Percentiles rank a stretch among this genome's conserved stretches.
phyloP scores from a whole-genome alignment of 148 eudicot genomes.

The Drosera capensis region DNA sequence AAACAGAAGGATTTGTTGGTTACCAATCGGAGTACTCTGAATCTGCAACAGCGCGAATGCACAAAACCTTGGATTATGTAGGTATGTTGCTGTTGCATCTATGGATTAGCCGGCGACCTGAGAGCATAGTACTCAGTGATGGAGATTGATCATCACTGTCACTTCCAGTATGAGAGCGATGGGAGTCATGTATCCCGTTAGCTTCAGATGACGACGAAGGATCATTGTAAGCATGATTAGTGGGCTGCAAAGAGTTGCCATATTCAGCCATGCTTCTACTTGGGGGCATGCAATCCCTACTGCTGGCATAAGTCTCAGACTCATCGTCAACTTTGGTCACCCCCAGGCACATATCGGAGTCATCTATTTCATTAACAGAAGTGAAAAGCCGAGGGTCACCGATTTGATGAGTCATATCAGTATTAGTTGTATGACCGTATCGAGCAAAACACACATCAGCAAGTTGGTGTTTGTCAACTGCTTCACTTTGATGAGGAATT shows the following conservation, averaged over 20 bases:
- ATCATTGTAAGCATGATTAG: no score
- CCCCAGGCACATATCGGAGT: constrained; percentile 21
- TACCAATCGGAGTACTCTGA: no score
- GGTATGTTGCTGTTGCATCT: no score
- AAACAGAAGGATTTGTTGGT: no score
- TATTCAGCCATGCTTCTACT: no score
- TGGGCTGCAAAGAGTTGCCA: no score
- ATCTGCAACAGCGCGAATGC: no score
- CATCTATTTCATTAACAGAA: constrained; percentile 21
- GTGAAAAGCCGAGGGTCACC: constrained; percentile 24
- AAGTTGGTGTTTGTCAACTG: constrained; percentile 16
- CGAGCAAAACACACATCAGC: constrained; percentile 18
- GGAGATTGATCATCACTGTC: background rate
- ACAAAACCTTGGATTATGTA: no score
- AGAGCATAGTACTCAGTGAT: background rate
- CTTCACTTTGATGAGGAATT: constrained; percentile 12
- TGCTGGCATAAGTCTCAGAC: no score
- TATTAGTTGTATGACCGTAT: constrained; percentile 16
- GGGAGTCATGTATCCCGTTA: background rate
- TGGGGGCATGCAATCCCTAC: no score
- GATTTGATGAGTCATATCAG: constrained; percentile 7
- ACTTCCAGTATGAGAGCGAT: background rate
- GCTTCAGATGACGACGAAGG: background rate
- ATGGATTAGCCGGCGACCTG: background rate
- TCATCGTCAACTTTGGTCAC: constrained; percentile 13